Conservation (phyloP, 805 yeast species). For the Candida dajiaensis region DNA sequence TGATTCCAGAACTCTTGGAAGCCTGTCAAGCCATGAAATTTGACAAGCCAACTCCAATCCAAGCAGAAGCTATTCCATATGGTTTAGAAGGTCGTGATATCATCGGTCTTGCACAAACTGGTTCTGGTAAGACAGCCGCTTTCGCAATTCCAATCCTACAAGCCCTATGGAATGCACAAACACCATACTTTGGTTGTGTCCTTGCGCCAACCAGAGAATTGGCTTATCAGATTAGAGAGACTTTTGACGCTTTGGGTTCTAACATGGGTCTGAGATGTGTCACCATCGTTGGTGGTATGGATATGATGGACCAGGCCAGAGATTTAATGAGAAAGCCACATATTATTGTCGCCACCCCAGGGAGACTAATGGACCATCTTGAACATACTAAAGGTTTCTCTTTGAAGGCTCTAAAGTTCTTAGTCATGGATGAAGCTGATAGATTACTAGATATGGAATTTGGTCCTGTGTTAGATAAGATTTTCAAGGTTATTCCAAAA, state of each 20-base stretch:
- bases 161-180: conserved; percentile 82
- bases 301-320: conserved; percentile 94
- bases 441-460: conserved; percentile 93
- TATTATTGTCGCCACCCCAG: conserved; percentile 92
- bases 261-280: conserved; percentile 88
- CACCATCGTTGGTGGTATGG: conserved; percentile 97
- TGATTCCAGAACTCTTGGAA: conserved; percentile 74
- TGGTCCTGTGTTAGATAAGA: conserved; percentile 88
- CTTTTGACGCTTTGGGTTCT: conserved; percentile 89
- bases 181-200: conserved; percentile 84
- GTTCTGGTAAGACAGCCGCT: conserved; percentile 98
- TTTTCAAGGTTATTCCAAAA: conserved; percentile 75
- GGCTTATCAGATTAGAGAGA: conserved; percentile 86
- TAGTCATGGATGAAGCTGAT: conserved; percentile 97
- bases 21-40: conserved; percentile 73
- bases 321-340: conserved; percentile 94
- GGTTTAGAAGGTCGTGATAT: conserved; percentile 89
- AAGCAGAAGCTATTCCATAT: conserved; percentile 83
- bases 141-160: conserved; percentile 95
- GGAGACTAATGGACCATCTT: conserved; percentile 87
- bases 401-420: conserved; percentile 65
- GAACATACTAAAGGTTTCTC: conserved; percentile 90
- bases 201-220: conserved; percentile 82
- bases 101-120: conserved; percentile 95
- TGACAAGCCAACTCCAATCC: conserved; percentile 88